Conservation (phyloP, 2,329 filamentous ascomycete genomes). For the Trichoderma koningii region DNA sequence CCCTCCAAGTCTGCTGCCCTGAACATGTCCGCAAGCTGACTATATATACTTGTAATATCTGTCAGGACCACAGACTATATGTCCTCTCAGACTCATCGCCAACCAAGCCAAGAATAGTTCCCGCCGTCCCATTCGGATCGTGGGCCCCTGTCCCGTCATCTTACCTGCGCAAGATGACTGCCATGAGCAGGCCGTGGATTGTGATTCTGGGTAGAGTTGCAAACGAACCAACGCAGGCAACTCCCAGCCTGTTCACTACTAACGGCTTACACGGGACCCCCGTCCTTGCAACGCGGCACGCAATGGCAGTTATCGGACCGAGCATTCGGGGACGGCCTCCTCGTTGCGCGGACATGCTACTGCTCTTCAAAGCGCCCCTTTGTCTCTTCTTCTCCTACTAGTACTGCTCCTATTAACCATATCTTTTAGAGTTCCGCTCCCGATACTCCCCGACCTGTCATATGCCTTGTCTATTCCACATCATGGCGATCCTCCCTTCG, state of each 20-base stretch:
- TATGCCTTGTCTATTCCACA: background rate
- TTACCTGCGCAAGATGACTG: background rate
- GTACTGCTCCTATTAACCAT: background rate
- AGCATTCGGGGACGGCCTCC: background rate
- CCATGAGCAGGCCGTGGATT: background rate
- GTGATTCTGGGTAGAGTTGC: background rate
- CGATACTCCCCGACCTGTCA: slow-evolving; percentile 15
- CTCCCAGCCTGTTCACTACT: background rate
- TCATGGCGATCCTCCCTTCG: background rate
- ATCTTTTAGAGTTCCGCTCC: background rate
- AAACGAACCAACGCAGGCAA: background rate
- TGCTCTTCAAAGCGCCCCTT: no score
- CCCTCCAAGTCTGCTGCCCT: background rate
- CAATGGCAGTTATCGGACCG: slow-evolving; percentile 19
- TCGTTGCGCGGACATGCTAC: background rate
- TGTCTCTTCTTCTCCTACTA: no score
- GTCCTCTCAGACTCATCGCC: background rate
- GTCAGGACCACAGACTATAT: background rate
- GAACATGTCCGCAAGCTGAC: background rate
- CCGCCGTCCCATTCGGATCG: background rate
- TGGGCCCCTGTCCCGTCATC: background rate
- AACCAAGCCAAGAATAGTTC: background rate
- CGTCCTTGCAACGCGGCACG: background rate
- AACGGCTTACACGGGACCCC: background rate
- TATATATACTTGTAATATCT: slow-evolving; percentile 10